phyloP scores from a whole-genome alignment of 176 grass and related monocot genomes.

The Zea luxurians region DNA sequence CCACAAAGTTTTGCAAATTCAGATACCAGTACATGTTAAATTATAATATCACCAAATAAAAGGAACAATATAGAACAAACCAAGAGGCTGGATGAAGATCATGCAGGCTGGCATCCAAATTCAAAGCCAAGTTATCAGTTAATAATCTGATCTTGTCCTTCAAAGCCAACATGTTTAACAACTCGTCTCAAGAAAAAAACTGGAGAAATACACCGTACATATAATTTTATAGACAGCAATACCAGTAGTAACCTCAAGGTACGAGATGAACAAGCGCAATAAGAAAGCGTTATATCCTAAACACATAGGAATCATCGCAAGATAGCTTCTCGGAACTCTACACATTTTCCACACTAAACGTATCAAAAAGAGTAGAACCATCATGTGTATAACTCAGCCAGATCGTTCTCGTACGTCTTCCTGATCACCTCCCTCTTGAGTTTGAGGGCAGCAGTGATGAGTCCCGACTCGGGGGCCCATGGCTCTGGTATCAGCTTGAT shows the following conservation, averaged over 20 bases:
- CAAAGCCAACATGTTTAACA: not conserved
- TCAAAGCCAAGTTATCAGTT: no score
- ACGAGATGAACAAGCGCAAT: not conserved
- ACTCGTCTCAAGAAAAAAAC: not conserved
- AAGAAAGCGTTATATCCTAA: conserved; percentile 1
- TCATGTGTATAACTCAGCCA: conserved; percentile 63
- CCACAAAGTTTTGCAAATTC: no score
- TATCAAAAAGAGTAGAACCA: conserved; percentile 12
- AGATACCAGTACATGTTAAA: no score
- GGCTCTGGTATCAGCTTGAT: conserved; percentile 72
- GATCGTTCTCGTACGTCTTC: conserved; percentile 62
- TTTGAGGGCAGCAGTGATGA: conserved; percentile 87
- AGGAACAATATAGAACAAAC: no score
- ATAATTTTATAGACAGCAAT: not conserved
- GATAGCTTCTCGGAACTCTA: not conserved
- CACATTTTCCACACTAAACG: conserved; percentile 22
- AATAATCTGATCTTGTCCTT: no score
- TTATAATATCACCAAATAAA: no score
- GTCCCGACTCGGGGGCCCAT: conserved; percentile 83
- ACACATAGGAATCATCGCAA: not conserved
- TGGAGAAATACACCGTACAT: not conserved
- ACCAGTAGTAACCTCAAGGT: not conserved
- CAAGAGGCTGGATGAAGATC: no score
- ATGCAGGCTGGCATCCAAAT: no score
- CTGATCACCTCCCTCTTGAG: conserved; percentile 88